phyloP scores from a whole-genome alignment of 768 basidiomycete genomes.

The Trametes cinnabarina region DNA sequence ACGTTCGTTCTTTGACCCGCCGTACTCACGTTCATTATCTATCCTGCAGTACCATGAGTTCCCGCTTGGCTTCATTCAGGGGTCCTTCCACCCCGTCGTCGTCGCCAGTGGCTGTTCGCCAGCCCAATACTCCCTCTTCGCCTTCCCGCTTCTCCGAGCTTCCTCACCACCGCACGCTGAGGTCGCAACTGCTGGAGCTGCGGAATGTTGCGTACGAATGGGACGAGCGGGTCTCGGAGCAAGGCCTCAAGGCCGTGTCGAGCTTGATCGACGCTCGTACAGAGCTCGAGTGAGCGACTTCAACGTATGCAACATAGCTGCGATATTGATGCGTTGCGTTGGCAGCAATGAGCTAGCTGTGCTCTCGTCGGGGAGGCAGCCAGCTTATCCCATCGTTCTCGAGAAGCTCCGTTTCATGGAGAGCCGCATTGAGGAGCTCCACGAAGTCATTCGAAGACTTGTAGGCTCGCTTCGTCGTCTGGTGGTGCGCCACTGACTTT shows the following conservation, averaged over 20 bases:
- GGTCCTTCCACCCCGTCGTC: constrained; percentile 75
- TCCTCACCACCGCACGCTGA: constrained; percentile 77
- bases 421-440: constrained; percentile 55
- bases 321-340: not conserved
- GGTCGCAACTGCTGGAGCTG: constrained; percentile 67
- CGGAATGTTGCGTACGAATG: constrained; percentile 63
- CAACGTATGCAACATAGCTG: not conserved
- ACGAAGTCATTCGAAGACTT: constrained; percentile 57
- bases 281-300: constrained; percentile 72
- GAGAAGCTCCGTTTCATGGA: constrained; percentile 73
- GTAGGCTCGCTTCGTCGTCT: constrained; percentile 42
- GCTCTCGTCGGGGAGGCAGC: constrained; percentile 49
- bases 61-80: constrained; percentile 71
- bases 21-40: not conserved
- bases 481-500: not conserved
- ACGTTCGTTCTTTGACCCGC: not conserved
- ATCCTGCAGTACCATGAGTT: constrained; percentile 34
- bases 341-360: constrained; percentile 63
- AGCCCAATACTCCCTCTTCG: constrained; percentile 46
- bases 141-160: constrained; percentile 54
- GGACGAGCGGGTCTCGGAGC: constrained; percentile 78
- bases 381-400: constrained; percentile 56
- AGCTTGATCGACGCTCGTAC: constrained; percentile 76
- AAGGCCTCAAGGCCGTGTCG: constrained; percentile 75
- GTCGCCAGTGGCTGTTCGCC: constrained; percentile 55